Percentiles rank a stretch among this genome's conserved stretches.
Conservation (phyloP, 441 rosid species). For the Gossypium gossypioides region DNA sequence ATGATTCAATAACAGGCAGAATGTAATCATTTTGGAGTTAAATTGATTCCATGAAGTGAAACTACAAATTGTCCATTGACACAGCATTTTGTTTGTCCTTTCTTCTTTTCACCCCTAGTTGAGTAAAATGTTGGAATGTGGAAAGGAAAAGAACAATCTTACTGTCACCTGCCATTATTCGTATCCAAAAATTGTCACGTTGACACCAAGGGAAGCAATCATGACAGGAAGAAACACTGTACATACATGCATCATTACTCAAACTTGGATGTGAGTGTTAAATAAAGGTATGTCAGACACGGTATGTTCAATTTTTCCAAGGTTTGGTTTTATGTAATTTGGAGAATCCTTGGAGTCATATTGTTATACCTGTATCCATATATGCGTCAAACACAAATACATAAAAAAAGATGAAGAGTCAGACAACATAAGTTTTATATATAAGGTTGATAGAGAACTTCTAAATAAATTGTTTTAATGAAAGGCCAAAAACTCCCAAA, state of each 20-base stretch:
- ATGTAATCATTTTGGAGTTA: not conserved
- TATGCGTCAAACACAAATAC: not conserved
- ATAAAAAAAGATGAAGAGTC: not conserved
- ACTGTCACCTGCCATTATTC: not conserved
- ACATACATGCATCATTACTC: not conserved
- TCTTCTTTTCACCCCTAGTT: not conserved
- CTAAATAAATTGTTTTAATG: not conserved
- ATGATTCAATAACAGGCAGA: not conserved
- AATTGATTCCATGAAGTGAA: not conserved
- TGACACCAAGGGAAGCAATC: not conserved
- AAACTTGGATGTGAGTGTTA: not conserved
- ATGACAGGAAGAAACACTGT: not conserved
- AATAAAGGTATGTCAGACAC: not conserved
- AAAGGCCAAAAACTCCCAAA: not conserved
- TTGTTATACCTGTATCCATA: no score
- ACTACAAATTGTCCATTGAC: not conserved
- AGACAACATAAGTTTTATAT: no score
- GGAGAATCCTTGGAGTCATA: no score
- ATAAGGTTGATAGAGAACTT: not conserved
- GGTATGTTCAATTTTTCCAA: no score
- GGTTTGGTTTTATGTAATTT: no score
- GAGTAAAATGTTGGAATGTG: not conserved
- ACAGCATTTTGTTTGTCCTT: not conserved
- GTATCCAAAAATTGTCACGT: not conserved
- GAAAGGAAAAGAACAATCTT: not conserved